These are phyloP conservation scores for Acorus gramineus DNA, from an alignment of 106 monocot species.

Conservation along the genomic window DNA sequence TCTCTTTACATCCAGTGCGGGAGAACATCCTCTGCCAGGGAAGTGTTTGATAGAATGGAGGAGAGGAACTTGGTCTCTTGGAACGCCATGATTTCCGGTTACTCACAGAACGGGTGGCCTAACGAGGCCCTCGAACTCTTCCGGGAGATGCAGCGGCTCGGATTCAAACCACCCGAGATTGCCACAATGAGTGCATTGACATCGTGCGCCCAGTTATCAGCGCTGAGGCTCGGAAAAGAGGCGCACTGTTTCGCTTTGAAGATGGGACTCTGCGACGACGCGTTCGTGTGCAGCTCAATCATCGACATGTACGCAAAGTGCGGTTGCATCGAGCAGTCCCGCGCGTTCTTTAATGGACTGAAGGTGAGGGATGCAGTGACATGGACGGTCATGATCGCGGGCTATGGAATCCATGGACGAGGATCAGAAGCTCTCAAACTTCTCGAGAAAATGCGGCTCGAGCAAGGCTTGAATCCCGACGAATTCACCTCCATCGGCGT, in stretches of 20 bases:
- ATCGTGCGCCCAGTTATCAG: conserved; percentile 42
- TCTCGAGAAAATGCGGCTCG: conserved; percentile 21
- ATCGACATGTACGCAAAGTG: conserved; percentile 78
- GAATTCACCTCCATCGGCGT: conserved; percentile 40
- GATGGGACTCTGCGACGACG: conserved; percentile 14
- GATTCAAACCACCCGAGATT: conserved; percentile 29
- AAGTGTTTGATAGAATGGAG: conserved; percentile 34
- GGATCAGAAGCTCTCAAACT: conserved; percentile 32
- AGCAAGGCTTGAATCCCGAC: conserved; percentile 28
- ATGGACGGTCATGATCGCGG: conserved; percentile 50
- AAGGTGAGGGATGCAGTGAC: conserved; percentile 40
- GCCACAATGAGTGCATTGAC: conserved; percentile 31
- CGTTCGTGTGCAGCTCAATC: conserved; percentile 46
- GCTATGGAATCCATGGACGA: conserved; percentile 38
- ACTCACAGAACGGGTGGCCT: conserved; percentile 37
- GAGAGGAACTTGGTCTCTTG: conserved; percentile 45
- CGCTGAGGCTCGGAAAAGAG: conserved; percentile 43
- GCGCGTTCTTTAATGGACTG: conserved; percentile 34
- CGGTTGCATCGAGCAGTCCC: conserved; percentile 44
- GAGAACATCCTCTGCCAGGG: conserved; percentile 15
- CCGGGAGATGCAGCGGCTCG: conserved; percentile 26
- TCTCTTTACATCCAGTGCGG: conserved; percentile 58
- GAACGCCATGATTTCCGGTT: conserved; percentile 67
- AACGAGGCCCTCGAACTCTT: conserved; percentile 43
- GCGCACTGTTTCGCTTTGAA: conserved; percentile 47